Percentiles rank a stretch among this genome's conserved stretches.
Conservation (phyloP, 2,329 filamentous ascomycete genomes). For the Alternaria alternata region DNA sequence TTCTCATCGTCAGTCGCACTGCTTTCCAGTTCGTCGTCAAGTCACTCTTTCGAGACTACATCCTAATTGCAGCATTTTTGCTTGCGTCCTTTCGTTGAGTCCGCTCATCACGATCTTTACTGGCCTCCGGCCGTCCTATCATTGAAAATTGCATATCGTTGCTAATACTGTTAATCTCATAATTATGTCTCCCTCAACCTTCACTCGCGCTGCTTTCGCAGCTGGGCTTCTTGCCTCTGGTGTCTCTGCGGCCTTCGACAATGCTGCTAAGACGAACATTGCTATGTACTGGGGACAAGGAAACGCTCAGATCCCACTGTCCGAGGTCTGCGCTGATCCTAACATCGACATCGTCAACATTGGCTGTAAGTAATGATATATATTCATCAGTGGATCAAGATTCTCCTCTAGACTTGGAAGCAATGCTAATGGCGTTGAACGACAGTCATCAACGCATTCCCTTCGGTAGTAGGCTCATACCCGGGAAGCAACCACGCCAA, state of each 20-base stretch:
- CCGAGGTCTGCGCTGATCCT: conserved; percentile 61
- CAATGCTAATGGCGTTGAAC: neutral
- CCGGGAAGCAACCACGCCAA: conserved; percentile 65
- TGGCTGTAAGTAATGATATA: conserved; percentile 44
- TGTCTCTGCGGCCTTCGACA: conserved; percentile 53
- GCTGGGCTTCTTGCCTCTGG: conserved; percentile 48
- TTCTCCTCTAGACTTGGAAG: neutral
- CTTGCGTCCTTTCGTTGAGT: conserved; percentile 66
- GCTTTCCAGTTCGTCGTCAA: conserved; percentile 28
- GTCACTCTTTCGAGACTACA: conserved; percentile 43
- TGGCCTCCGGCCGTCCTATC: conserved; percentile 52
- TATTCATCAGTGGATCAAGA: neutral
- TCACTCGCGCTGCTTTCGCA: conserved; percentile 44
- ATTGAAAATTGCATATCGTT: conserved; percentile 37
- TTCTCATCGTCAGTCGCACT: conserved; percentile 30
- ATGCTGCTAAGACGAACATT: conserved; percentile 56
- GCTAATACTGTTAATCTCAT: conserved; percentile 33
- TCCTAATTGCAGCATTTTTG: conserved; percentile 50
- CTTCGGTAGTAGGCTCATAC: conserved; percentile 56
- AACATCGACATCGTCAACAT: conserved; percentile 65
- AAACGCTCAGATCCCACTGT: conserved; percentile 56
- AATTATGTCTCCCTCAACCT: conserved; percentile 49
- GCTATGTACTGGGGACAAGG: conserved; percentile 67
- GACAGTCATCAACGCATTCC: conserved; percentile 61
- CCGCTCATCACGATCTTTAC: conserved; percentile 50